phyloP scores from a whole-genome alignment of 345 rosid genomes.

The Corchorus capsularis region DNA sequence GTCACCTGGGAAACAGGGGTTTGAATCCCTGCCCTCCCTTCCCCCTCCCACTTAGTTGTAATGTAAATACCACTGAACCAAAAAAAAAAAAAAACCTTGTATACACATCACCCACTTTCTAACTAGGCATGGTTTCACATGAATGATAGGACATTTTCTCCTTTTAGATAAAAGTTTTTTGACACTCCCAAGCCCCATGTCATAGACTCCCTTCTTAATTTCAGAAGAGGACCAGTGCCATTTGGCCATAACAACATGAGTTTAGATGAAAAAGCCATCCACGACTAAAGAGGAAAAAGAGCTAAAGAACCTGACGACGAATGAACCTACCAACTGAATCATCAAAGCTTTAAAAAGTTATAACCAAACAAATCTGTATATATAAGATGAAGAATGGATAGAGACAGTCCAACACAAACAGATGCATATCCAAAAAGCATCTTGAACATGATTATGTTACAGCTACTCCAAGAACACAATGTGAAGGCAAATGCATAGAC shows the following conservation, averaged over 20 bases:
- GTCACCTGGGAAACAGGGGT: no score
- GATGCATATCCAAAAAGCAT: background rate
- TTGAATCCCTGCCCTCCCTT: no score
- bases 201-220: background rate
- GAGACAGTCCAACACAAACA: background rate
- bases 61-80: no score
- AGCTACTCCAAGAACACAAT: background rate
- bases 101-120: no score
- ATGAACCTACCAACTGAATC: background rate
- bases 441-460: background rate
- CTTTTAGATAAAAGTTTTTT: no score
- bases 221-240: background rate
- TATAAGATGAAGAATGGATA: background rate
- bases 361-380: background rate
- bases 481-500: constrained; percentile 3
- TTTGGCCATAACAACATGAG: background rate
- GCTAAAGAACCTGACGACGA: background rate
- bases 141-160: background rate
- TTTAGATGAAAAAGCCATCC: background rate
- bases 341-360: background rate
- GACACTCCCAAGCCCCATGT: background rate
- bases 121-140: background rate
- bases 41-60: no score
- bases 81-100: no score
- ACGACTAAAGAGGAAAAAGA: background rate